Percentiles rank a stretch among this genome's conserved stretches.
phyloP scores from a whole-genome alignment of 352 stramenopile genomes.

The Phytophthora melonis region DNA sequence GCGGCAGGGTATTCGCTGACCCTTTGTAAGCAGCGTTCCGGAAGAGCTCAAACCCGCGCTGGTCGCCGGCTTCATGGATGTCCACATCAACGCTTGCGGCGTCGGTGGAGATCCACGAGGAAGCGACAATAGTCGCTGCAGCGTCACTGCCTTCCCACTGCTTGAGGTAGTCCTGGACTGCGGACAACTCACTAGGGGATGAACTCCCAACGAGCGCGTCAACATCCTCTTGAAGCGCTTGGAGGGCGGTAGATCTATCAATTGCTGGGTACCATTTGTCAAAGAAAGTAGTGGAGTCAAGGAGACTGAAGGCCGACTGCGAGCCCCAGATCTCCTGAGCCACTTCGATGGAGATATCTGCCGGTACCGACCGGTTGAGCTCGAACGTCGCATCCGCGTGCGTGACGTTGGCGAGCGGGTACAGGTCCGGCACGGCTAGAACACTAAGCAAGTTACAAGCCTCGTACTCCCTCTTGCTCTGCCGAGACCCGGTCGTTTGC shows the following conservation, averaged over 20 bases:
- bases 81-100: slow-evolving; percentile 57
- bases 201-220: slow-evolving; percentile 22
- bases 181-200: slow-evolving; percentile 30
- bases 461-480: slow-evolving; percentile 46
- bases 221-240: slow-evolving; percentile 30
- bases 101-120: slow-evolving; percentile 51
- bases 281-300: slow-evolving; percentile 45
- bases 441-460: slow-evolving; percentile 67
- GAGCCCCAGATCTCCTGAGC: slow-evolving; percentile 49
- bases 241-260: slow-evolving; percentile 24
- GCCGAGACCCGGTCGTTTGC: slow-evolving; percentile 37
- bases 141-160: slow-evolving; percentile 60
- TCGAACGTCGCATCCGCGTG: slow-evolving; percentile 61
- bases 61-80: slow-evolving; percentile 31
- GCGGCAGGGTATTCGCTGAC: neutral
- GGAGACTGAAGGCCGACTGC: slow-evolving; percentile 47
- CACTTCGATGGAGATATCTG: slow-evolving; percentile 47
- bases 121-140: slow-evolving; percentile 36
- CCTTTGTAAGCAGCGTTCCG: slow-evolving; percentile 36
- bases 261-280: slow-evolving; percentile 63
- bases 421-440: slow-evolving; percentile 24
- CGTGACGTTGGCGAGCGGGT: slow-evolving; percentile 30
- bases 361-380: slow-evolving; percentile 47
- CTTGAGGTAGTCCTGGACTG: slow-evolving; percentile 49
- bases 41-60: slow-evolving; percentile 69